Evolutionary conservation across 2,329 filamentous ascomycete genomes (phyloP).

Genomic region (Cordyceps sp.): DNA sequence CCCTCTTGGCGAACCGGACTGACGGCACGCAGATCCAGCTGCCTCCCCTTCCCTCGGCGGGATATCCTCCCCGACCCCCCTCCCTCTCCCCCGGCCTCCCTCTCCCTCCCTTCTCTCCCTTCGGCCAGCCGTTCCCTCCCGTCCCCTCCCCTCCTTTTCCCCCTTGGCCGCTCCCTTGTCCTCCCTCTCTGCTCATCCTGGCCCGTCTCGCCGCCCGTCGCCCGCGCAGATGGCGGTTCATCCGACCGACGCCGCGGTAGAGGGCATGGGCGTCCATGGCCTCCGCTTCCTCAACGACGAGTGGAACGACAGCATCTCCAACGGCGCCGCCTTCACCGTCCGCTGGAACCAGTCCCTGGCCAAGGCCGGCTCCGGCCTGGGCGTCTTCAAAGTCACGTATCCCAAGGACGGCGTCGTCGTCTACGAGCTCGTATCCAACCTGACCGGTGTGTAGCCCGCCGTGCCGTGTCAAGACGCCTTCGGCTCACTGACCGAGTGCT

Average conservation of each 20-base stretch:
- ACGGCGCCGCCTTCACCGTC: conserved; percentile 12
- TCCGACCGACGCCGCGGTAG: conserved; percentile 3
- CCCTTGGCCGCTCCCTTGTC: not conserved
- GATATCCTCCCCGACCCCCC: conserved; percentile 1
- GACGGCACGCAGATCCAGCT: too few species aligned
- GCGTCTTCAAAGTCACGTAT: conserved; percentile 14
- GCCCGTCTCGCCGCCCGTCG: not conserved
- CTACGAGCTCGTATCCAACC: conserved; percentile 12
- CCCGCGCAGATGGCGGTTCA: conserved; percentile 7
- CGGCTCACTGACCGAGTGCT: conserved; percentile 3
- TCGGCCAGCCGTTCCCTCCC: not conserved
- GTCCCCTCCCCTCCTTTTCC: not conserved
- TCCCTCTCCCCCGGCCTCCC: not conserved
- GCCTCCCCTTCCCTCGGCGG: conserved; percentile 1
- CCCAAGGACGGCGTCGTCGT: conserved; percentile 12
- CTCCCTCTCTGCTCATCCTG: not conserved
- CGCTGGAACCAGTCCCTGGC: conserved; percentile 14
- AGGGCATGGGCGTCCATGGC: conserved; percentile 9
- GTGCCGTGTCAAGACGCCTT: not conserved
- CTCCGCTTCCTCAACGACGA: conserved; percentile 15
- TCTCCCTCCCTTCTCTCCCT: not conserved
- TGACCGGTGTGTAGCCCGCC: conserved; percentile 11
- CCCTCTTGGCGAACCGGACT: not conserved
- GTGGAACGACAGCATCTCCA: conserved; percentile 18
- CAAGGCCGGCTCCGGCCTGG: conserved; percentile 8